Base-by-base conservation (phyloP, 306 rosid genomes). In the Hippophae rhamnoides region DNA sequence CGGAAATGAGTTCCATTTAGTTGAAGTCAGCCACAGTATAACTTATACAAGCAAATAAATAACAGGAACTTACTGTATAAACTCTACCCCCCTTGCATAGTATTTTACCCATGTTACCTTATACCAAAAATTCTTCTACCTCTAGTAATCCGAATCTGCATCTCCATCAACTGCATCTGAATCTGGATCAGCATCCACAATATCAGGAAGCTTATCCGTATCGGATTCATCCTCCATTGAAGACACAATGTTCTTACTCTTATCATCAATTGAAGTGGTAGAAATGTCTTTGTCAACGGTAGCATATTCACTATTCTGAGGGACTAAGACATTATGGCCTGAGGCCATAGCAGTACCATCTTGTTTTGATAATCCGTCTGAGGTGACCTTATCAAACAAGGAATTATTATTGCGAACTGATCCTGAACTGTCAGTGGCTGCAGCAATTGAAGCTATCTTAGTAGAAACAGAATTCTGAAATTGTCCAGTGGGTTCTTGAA, bases 121-220 rank as follows among this genome's bases (percentile, higher is more conserved):
- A 1, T 31, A 31, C 38, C 38, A 42, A 57, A 42, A 27, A 6
- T 41, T 56, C 7, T 26, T 54, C 7, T 26, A 18, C 5, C 27
- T 14, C 13, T 8, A 41, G 13, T 11, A 18, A 18, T 42, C 13
- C 23, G 31, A 0, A 0, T 13, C 10, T 6, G 10, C 18, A n/a
- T 7, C 38, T 31, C 38, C 38, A 31, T 31, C 38, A 31, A 31
- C 38, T 2, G 38, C 38, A 44, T 79, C 89, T 62, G 89, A 81
- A 73, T 87, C 95, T 13, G 93, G 83, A 70, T 77, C 84, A 42
- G 58, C 82, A 53, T 79, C 84, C 74, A 83, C 76, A 61, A 87
- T 83, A 31, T 87, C 96, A 51, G 96, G 98, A 59, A 85, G 74
- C 23, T 52, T 68, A 13, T 85, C 90, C 45, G 51, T 74, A 27